Evolutionary conservation across 495 filamentous ascomycete genomes (phyloP).

Genomic region (Thozetella sp.): DNA sequence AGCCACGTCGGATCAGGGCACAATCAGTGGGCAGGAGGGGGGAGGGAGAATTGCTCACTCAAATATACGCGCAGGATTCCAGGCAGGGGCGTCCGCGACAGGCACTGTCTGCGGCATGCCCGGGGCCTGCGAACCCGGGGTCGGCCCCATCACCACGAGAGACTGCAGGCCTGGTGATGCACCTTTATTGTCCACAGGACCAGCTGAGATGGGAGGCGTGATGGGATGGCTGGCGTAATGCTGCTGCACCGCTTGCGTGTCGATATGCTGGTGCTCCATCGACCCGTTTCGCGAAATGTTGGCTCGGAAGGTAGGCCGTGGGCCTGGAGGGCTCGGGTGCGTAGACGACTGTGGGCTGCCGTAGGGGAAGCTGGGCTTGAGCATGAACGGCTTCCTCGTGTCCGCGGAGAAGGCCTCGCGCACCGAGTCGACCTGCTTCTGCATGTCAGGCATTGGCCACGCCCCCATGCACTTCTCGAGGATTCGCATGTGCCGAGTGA

Average conservation of each 20-base stretch:
- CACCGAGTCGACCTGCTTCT: slow-evolving; percentile 86
- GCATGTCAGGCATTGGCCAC: slow-evolving; percentile 93
- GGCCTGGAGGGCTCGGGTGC: slow-evolving; percentile 64
- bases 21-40: neutral
- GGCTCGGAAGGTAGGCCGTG: slow-evolving; percentile 39
- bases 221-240: slow-evolving; percentile 78
- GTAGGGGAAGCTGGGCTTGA: slow-evolving; percentile 88
- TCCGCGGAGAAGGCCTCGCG: slow-evolving; percentile 94
- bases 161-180: slow-evolving; percentile 80
- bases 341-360: slow-evolving; percentile 70
- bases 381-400: slow-evolving; percentile 78
- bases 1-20: slow-evolving; percentile 24
- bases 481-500: slow-evolving; percentile 93
- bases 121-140: slow-evolving; percentile 45
- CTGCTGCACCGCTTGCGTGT: slow-evolving; percentile 53
- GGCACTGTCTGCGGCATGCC: slow-evolving; percentile 51
- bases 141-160: slow-evolving; percentile 72
- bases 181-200: slow-evolving; percentile 74
- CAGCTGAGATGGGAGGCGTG: slow-evolving; percentile 79
- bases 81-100: slow-evolving; percentile 69
- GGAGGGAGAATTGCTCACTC: slow-evolving; percentile 64
- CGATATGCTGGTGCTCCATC: slow-evolving; percentile 38
- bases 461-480: slow-evolving; percentile 81
- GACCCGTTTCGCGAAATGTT: slow-evolving; percentile 36
- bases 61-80: slow-evolving; percentile 94